Conservation (phyloP, 306 rosid species). For the Corylus americana region DNA sequence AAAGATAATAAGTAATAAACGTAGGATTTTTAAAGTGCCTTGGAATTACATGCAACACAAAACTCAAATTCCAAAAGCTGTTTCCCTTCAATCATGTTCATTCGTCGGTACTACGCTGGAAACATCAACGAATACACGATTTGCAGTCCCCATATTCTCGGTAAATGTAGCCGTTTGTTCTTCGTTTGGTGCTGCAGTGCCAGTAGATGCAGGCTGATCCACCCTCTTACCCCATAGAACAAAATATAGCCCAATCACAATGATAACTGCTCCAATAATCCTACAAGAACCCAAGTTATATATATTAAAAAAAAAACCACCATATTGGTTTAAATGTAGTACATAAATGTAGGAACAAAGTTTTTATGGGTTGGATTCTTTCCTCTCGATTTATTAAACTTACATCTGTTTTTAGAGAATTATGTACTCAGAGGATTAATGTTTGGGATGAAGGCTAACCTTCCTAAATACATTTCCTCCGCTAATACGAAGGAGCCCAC, state of each 20-base stretch:
- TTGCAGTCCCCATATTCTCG: background rate
- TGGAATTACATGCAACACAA: background rate
- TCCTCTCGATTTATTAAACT: too few relatives aligned
- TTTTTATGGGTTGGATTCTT: too few relatives aligned
- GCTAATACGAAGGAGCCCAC: slow-evolving; percentile 38
- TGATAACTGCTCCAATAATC: slow-evolving; percentile 33
- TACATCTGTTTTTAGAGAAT: too few relatives aligned
- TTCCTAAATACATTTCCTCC: slow-evolving; percentile 46
- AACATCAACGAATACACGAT: background rate
- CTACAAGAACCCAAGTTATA: slow-evolving; percentile 9
- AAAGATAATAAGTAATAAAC: background rate
- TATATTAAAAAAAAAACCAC: too few relatives aligned
- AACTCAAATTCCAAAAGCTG: background rate
- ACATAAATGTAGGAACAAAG: too few relatives aligned
- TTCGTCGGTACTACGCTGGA: background rate
- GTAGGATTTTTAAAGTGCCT: background rate
- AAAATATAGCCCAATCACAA: slow-evolving; percentile 31
- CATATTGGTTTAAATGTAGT: too few relatives aligned
- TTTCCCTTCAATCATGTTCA: background rate
- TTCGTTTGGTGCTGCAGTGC: slow-evolving; percentile 4
- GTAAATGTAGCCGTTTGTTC: background rate
- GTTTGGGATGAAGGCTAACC: slow-evolving; percentile 22
- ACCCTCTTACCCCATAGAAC: slow-evolving; percentile 45
- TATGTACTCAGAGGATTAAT: too few relatives aligned
- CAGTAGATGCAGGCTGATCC: slow-evolving; percentile 18